phyloP scores from a whole-genome alignment of 179 eudicot species.

The Silene noctiflora region DNA sequence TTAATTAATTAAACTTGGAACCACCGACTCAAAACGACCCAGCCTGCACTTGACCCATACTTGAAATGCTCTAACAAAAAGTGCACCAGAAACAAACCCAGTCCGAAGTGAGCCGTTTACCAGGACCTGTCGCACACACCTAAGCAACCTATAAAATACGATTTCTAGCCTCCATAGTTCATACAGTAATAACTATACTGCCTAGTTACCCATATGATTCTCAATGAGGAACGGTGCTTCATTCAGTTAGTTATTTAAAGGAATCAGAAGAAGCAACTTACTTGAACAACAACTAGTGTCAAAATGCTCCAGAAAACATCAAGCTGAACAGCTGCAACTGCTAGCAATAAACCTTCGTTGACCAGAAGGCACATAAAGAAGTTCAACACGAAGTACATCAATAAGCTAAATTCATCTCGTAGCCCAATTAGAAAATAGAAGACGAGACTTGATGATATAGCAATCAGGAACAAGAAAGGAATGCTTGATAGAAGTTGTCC shows the following conservation, averaged over 20 bases:
- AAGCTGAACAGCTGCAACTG: constrained; percentile 63
- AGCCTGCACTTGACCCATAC: no score
- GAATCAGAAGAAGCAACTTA: constrained; percentile 37
- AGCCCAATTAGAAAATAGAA: constrained; percentile 90
- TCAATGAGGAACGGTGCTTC: neutral
- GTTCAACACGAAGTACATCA: constrained; percentile 92
- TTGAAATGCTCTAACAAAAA: no score
- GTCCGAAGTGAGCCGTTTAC: no score
- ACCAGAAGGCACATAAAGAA: constrained; percentile 81
- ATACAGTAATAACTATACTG: neutral
- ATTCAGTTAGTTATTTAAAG: neutral
- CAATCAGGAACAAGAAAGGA: constrained; percentile 93
- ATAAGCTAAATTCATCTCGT: constrained; percentile 76
- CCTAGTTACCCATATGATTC: no score
- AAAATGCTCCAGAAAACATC: constrained; percentile 75
- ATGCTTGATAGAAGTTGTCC: constrained; percentile 93
- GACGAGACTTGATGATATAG: constrained; percentile 84
- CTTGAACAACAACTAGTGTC: constrained; percentile 63
- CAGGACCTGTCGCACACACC: no score
- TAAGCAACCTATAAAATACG: neutral
- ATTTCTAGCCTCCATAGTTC: neutral
- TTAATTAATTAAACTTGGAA: neutral
- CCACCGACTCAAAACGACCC: neutral
- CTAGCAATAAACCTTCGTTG: constrained; percentile 79
- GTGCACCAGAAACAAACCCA: no score